Conservation (phyloP, 2,329 filamentous ascomycete species). For the Neopestalotiopsis sp. region DNA sequence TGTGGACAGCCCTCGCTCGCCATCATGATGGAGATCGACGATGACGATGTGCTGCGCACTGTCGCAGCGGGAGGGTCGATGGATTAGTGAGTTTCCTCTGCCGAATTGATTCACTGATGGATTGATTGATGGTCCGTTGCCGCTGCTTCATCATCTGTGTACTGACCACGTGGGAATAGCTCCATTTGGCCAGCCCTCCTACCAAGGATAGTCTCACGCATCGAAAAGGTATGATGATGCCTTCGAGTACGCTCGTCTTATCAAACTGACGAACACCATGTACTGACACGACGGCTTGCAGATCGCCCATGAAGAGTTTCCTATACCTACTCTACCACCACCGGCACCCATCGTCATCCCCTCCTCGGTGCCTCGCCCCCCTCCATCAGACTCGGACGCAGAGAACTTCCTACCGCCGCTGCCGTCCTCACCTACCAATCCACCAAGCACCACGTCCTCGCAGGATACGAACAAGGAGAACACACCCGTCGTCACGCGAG, state of each 20-base stretch:
- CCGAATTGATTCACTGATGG: too few relatives aligned
- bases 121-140: neutral
- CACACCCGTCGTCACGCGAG: conserved; percentile 37
- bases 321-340: conserved; percentile 66
- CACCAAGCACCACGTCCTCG: conserved; percentile 44
- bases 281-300: conserved; percentile 40
- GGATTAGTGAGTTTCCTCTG: conserved; percentile 54
- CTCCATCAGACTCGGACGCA: conserved; percentile 43
- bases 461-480: conserved; percentile 75
- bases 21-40: conserved; percentile 61
- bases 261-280: conserved; percentile 20
- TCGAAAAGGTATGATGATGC: conserved; percentile 54
- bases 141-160: conserved; percentile 2
- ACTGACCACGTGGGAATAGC: conserved; percentile 34
- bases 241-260: conserved; percentile 7
- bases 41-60: conserved; percentile 53
- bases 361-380: conserved; percentile 40
- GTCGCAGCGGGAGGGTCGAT: conserved; percentile 59
- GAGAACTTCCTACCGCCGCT: conserved; percentile 50
- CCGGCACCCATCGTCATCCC: conserved; percentile 35
- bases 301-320: conserved; percentile 80
- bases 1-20: conserved; percentile 11
- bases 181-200: conserved; percentile 45
- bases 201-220: conserved; percentile 40
- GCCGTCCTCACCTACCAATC: conserved; percentile 50